Evolutionary conservation across 2,329 filamentous ascomycete species (phyloP).

Genomic region (Delphinella strobiligena): DNA sequence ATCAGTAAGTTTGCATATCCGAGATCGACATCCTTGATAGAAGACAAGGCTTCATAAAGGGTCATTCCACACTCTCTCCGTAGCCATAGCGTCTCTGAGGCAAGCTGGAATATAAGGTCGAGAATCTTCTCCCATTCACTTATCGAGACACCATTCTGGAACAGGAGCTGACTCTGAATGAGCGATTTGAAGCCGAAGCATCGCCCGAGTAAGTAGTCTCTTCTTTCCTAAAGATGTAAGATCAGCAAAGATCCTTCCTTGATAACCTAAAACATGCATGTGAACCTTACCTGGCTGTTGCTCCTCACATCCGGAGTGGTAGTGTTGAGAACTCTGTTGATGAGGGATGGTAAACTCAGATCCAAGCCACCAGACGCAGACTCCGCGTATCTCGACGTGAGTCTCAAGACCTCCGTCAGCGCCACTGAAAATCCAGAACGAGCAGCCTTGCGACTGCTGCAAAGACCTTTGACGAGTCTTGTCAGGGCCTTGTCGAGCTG

Average conservation of each 20-base stretch:
- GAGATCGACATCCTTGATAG: conserved; percentile 5
- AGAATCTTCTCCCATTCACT: conserved; percentile 56
- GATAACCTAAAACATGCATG: not conserved
- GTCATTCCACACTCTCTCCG: conserved; percentile 78
- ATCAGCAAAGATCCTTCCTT: conserved; percentile 17
- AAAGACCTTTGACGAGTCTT: conserved; percentile 69
- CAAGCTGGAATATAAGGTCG: conserved; percentile 59
- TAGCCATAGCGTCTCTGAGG: conserved; percentile 77
- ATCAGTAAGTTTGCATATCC: conserved; percentile 13
- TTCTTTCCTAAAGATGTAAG: conserved; percentile 54
- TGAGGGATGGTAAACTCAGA: conserved; percentile 15
- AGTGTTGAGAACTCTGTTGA: conserved; percentile 40
- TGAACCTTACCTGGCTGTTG: conserved; percentile 30
- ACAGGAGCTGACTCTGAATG: conserved; percentile 64
- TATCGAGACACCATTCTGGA: conserved; percentile 42
- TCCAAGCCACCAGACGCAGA: conserved; percentile 2
- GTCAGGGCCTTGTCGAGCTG: conserved; percentile 28
- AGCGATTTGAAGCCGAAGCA: conserved; percentile 82
- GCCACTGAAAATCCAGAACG: conserved; percentile 83
- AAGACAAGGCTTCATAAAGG: conserved; percentile 54
- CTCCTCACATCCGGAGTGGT: conserved; percentile 38
- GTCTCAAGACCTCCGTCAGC: conserved; percentile 64
- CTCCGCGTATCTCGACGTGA: conserved; percentile 33
- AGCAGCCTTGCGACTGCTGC: conserved; percentile 80
- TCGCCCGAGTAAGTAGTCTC: conserved; percentile 74